Base-by-base conservation (phyloP, 805 yeast species). In the Pichia nakasei region DNA sequence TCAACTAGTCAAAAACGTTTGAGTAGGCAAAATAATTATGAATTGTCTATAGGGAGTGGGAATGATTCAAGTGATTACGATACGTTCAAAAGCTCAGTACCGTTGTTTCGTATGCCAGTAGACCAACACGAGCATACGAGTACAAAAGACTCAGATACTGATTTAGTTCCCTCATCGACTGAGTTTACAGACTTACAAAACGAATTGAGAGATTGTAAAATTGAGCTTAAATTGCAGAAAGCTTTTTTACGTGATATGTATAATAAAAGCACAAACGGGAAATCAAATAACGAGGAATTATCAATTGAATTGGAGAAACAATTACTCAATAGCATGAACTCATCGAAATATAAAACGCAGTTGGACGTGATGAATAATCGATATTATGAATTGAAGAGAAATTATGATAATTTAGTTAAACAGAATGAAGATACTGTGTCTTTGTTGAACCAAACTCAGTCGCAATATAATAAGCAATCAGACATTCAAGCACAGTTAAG, bases 401-500 rank as follows among this genome's bases (percentile, higher is more conserved):
- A 43, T 8, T 26, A 44, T 33, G 37, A 41, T 4, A 22, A 29
- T 22, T 22, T 47, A 17, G 9, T 32, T 5, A 9, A 15, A 9
- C 41, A 44, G 22, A 22, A 35, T 17, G 18, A 19, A 3, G 45
- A 44, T 7, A 21, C 48, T 13, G 42, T 26, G 9, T 35, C 67
- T 11, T 43, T 44, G 17, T 44, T 50, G 13, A 20, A 35, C 5
- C 26, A 35, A 4, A 39, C 52, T n/a, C 47, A 44, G 13, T 48
- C 45, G 13, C 55, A 55, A 22, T 38, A 52, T 9, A 46, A 52
- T n/a, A 54, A 54, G 21, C 86, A 8, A 66, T 69, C 20, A 64
- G 65, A 20, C 75, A 79, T 51, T 60, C 80, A 24, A 65, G 68
- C 8, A 64, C 66, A 43, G 51, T 72, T 39, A 59, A 67, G 8